A percentile compares a stretch with the other conserved stretches of the same genome.
Conservation (phyloP, 2,329 filamentous ascomycete species). For the Nemania sp. region DNA sequence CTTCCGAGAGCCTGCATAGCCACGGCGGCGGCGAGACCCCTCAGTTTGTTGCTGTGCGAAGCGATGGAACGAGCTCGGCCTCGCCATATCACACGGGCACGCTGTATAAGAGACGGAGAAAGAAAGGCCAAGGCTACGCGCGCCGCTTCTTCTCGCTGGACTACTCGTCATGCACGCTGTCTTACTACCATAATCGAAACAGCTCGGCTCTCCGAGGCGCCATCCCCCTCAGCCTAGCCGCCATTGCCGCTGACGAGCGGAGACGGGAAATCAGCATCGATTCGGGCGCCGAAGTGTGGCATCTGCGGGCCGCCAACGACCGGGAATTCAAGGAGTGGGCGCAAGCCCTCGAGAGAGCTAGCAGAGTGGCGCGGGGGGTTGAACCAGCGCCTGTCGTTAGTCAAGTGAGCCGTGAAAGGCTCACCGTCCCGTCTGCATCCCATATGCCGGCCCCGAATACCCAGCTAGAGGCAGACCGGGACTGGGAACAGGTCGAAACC, state of each 20-base stretch:
- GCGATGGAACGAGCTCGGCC: conserved; percentile 50
- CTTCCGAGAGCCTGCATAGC: conserved; percentile 65
- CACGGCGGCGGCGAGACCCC: conserved; percentile 48
- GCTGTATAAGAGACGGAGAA: conserved; percentile 86
- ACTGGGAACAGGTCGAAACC: conserved; percentile 86
- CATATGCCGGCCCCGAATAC: conserved; percentile 38
- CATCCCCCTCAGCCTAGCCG: conserved; percentile 88
- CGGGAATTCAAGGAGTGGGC: conserved; percentile 91
- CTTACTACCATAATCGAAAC: conserved; percentile 94
- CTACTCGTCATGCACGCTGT: conserved; percentile 90
- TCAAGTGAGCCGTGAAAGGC: conserved; percentile 32
- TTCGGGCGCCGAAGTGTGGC: conserved; percentile 96
- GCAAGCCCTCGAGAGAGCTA: conserved; percentile 80
- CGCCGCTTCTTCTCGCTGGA: conserved; percentile 95
- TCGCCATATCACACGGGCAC: conserved; percentile 78
- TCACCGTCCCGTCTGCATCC: conserved; percentile 33
- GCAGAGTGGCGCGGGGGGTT: conserved; percentile 64
- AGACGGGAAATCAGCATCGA: conserved; percentile 93
- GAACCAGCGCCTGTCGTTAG: conserved; percentile 45
- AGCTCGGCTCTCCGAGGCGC: conserved; percentile 90
- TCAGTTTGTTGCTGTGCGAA: conserved; percentile 57
- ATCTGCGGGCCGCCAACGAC: conserved; percentile 79
- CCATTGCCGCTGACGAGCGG: conserved; percentile 86
- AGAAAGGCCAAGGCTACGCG: conserved; percentile 92
- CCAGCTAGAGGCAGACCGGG: conserved; percentile 53